Conservation (phyloP, 768 basidiomycete genomes). For the Amanita brunnescens region DNA sequence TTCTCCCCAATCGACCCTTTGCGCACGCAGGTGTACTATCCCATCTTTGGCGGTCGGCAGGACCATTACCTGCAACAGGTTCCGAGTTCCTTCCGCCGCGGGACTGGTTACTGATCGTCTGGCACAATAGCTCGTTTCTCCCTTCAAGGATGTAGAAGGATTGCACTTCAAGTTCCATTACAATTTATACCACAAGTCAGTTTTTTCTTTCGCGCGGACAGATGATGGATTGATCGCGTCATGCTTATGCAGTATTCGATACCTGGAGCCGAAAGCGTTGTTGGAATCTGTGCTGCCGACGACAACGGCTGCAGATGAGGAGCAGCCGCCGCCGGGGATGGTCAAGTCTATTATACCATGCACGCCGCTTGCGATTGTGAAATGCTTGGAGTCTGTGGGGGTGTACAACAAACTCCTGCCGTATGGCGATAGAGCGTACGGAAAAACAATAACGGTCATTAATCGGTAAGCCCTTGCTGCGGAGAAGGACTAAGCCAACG, state of each 20-base stretch:
- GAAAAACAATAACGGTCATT: slow-evolving; percentile 87
- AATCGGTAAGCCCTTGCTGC: slow-evolving; percentile 54
- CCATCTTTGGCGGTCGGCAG: slow-evolving; percentile 88
- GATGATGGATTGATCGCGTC: slow-evolving; percentile 3
- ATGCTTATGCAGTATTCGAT: slow-evolving; percentile 72
- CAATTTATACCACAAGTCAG: slow-evolving; percentile 91
- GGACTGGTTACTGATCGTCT: background rate
- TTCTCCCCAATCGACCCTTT: background rate
- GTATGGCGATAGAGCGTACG: slow-evolving; percentile 93
- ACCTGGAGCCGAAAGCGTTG: slow-evolving; percentile 73
- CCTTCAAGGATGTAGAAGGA: slow-evolving; percentile 96
- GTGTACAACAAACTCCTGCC: slow-evolving; percentile 90
- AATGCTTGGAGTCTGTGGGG: slow-evolving; percentile 82
- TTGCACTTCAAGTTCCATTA: slow-evolving; percentile 94
- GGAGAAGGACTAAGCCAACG: too few relatives aligned
- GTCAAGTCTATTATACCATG: slow-evolving; percentile 98
- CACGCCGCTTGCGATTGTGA: slow-evolving; percentile 94
- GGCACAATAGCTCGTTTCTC: slow-evolving; percentile 69
- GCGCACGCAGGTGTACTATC: slow-evolving; percentile 78
- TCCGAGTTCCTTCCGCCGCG: slow-evolving; percentile 8
- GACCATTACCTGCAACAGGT: slow-evolving; percentile 97
- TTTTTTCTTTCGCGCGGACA: background rate
- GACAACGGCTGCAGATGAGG: slow-evolving; percentile 31
- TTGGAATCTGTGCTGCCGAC: slow-evolving; percentile 35
- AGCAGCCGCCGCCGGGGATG: slow-evolving; percentile 70